Percentiles rank a stretch among this genome's conserved stretches.
Evolutionary conservation across 208 protist genomes (phyloP).

Genomic region (Trypanosoma vivax): DNA sequence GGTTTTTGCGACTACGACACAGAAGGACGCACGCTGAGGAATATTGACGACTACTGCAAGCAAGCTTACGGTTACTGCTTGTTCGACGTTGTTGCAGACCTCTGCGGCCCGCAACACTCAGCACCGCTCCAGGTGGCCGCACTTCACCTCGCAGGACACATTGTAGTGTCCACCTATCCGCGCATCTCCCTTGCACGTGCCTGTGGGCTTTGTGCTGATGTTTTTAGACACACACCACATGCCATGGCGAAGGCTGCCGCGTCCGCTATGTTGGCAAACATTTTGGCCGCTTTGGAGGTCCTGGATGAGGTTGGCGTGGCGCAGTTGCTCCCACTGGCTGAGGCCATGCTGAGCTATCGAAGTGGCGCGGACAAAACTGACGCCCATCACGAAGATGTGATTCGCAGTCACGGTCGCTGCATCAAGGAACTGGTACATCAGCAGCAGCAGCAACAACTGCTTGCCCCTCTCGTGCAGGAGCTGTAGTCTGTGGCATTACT

Average conservation of each 20-base stretch:
- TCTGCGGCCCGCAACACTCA: slow-evolving; percentile 27
- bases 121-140: slow-evolving; percentile 58
- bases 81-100: slow-evolving; percentile 31
- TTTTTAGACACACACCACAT: slow-evolving; percentile 53
- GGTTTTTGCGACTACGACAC: slow-evolving; percentile 69
- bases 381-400: slow-evolving; percentile 40
- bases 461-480: slow-evolving; percentile 2
- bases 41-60: slow-evolving; percentile 47
- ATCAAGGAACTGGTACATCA: slow-evolving; percentile 20
- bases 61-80: slow-evolving; percentile 12
- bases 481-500: neutral
- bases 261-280: slow-evolving; percentile 40
- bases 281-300: slow-evolving; percentile 2
- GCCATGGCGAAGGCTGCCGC: slow-evolving; percentile 80
- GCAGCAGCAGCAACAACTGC: neutral
- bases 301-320: slow-evolving; percentile 11
- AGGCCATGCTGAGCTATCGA: slow-evolving; percentile 12
- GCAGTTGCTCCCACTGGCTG: slow-evolving; percentile 4
- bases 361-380: neutral
- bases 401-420: slow-evolving; percentile 45
- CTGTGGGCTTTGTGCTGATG: slow-evolving; percentile 53
- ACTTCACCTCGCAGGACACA: slow-evolving; percentile 57
- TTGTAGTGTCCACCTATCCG: slow-evolving; percentile 32
- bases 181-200: slow-evolving; percentile 38
- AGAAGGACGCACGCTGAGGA: slow-evolving; percentile 55